Percentiles rank a stretch among this genome's conserved stretches.
phyloP scores from a whole-genome alignment of 1,284 basidiomycete genomes.

The Cutaneotrichosporon daszewskae region DNA sequence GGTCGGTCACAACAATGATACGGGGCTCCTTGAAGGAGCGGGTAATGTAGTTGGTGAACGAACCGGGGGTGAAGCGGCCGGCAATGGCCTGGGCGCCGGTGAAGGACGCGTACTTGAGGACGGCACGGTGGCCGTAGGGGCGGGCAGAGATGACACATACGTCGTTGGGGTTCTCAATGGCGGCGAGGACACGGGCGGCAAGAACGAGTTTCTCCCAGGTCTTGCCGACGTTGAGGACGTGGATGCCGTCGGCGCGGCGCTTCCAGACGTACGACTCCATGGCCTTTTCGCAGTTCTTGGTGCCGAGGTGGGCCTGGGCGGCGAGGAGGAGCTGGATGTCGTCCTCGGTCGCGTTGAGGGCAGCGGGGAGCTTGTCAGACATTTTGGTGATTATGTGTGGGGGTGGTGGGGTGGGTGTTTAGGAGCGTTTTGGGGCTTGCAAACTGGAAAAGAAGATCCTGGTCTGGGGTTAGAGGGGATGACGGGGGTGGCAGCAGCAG shows the following conservation, averaged over 20 bases:
- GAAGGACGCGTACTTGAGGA: constrained; percentile 96
- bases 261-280: constrained; percentile 99
- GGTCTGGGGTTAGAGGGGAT: no score
- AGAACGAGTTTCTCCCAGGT: constrained; percentile 99
- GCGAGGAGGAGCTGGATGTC: constrained; percentile 92
- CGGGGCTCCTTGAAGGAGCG: constrained; percentile 99
- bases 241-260: constrained; percentile 89
- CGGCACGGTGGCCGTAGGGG: constrained; percentile 97
- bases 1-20: constrained; percentile 96
- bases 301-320: constrained; percentile 93
- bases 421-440: constrained; percentile 35
- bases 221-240: constrained; percentile 97
- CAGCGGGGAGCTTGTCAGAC: constrained; percentile 74
- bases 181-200: constrained; percentile 87
- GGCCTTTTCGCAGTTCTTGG: constrained; percentile 98
- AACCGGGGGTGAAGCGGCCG: constrained; percentile 98
- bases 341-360: constrained; percentile 90
- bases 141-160: constrained; percentile 97
- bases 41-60: constrained; percentile 99
- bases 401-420: constrained; percentile 10
- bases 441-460: constrained; percentile 40
- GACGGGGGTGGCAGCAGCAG: no score
- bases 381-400: constrained; percentile 26
- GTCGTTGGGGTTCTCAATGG: constrained; percentile 96
- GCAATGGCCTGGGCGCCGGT: constrained; percentile 98